Percentiles rank a stretch among this genome's conserved stretches.
Conservation (phyloP, 192 early-diverging fungal species). For the Backusella liffmaniae region DNA sequence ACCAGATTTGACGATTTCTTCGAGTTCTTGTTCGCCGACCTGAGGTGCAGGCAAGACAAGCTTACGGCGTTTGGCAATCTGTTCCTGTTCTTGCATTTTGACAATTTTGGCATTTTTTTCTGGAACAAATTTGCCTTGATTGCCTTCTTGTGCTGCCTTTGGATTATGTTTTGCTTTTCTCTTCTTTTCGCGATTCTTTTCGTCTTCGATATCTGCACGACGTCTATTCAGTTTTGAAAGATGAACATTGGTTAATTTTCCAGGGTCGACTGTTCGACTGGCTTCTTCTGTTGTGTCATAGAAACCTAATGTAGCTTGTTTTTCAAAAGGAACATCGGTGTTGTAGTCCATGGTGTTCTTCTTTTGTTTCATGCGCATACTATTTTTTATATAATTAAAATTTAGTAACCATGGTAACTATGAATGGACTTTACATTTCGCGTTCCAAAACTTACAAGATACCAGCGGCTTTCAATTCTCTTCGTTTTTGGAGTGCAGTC, state of each 20-base stretch:
- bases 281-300: constrained; percentile 90
- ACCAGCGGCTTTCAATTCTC: constrained; percentile 98
- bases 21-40: constrained; percentile 87
- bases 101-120: constrained; percentile 47
- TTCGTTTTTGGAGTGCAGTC: constrained; percentile 86
- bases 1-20: constrained; percentile 90
- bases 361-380: constrained; percentile 61
- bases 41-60: constrained; percentile 89
- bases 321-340: constrained; percentile 94
- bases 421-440: background rate
- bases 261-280: constrained; percentile 54
- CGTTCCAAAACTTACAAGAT: constrained; percentile 60
- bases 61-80: constrained; percentile 70
- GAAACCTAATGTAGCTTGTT: constrained; percentile 84
- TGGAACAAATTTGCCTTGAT: constrained; percentile 60
- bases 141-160: constrained; percentile 50
- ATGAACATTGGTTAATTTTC: constrained; percentile 67
- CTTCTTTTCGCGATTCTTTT: constrained; percentile 79
- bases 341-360: constrained; percentile 91
- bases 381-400: background rate
- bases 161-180: constrained; percentile 55
- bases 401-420: background rate
- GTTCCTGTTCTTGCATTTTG: constrained; percentile 68
- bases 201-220: constrained; percentile 79
- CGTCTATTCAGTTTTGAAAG: constrained; percentile 88